Base-by-base conservation (phyloP, 768 basidiomycete species). In the Boletus subcaerulescens region DNA sequence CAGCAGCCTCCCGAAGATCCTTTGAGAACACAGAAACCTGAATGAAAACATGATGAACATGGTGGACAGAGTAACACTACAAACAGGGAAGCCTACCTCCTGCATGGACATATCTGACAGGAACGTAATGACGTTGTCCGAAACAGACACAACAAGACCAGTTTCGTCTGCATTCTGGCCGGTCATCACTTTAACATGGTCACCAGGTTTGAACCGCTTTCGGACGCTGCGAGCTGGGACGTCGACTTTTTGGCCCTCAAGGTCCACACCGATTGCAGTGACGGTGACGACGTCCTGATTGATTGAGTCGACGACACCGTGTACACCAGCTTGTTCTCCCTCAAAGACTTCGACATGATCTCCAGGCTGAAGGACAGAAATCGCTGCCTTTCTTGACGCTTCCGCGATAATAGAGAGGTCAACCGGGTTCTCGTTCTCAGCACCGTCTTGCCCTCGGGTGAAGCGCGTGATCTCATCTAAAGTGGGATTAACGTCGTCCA, bases 301-400 rank as follows among this genome's bases (percentile, higher is more conserved):
- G 59, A 98, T 91, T 51, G 92, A 87, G 56, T 95, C 92, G 26
- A 99, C 92, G 12, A 89, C 82, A 71, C 97, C 97, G 58, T 93
- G 86, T 10, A 97, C 82, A 57, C 97, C 97, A 8, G 89, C 80
- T 68, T 98, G 94, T 72, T 98, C 94, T 41, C 97, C 97, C 69
- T 98, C 94, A 63, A 94, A 94, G 14, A 98, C 93, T 68, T 99
- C 97, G 44, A 99, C 86, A 60, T 93, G 91, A 73, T 99, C 97
- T 45, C 97, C 97, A 0, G 97, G 97, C 67, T 97, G 93, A n/a
- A 99, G 76, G 8, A 93, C 92, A 12, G 90, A 83, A 33, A 93
- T 89, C n/a, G 93, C 91, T 6, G 91, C 87, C 66, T 92, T 94
- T 44, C 87, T 78, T 2, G 95, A 91, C 3, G 93, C 92, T 69